These are phyloP conservation scores for Neonectria punicea DNA, from an alignment of 2,329 filamentous ascomycete genomes.

Conservation along the genomic window DNA sequence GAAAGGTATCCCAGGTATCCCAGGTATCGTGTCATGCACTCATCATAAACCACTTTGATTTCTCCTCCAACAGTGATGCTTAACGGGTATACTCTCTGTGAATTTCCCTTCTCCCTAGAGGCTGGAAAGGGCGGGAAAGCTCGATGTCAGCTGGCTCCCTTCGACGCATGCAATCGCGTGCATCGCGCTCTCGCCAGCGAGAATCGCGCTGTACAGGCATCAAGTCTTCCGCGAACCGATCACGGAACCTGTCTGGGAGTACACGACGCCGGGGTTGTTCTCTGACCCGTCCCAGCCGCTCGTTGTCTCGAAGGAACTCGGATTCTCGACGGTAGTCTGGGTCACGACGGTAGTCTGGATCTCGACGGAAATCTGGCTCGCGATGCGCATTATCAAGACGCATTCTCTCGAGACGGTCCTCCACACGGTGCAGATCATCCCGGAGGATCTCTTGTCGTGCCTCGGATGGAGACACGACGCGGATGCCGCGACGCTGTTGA, in stretches of 20 bases:
- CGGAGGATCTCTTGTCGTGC: slow-evolving; percentile 30
- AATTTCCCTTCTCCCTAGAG: slow-evolving; percentile 5
- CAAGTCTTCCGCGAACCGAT: slow-evolving; percentile 1
- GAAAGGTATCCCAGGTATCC: background rate
- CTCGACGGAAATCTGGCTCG: slow-evolving; percentile 7
- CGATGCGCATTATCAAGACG: slow-evolving; percentile 23
- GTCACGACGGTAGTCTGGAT: background rate
- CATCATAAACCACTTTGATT: slow-evolving; percentile 31
- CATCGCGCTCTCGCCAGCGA: slow-evolving; percentile 33
- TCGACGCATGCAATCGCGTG: slow-evolving; percentile 33
- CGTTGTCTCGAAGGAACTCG: slow-evolving; percentile 25
- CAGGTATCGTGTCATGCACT: background rate
- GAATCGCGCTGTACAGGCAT: slow-evolving; percentile 12
- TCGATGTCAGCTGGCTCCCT: slow-evolving; percentile 6
- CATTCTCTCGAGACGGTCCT: slow-evolving; percentile 31
- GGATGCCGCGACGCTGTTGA: slow-evolving; percentile 26
- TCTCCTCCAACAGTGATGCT: background rate
- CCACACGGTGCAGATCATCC: slow-evolving; percentile 13
- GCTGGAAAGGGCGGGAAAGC: slow-evolving; percentile 6
- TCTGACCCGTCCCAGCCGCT: slow-evolving; percentile 28
- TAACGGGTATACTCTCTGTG: slow-evolving; percentile 3
- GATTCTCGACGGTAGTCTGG: slow-evolving; percentile 4
- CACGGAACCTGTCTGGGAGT: slow-evolving; percentile 22
- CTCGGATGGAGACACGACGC: slow-evolving; percentile 30
- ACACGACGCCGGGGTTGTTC: slow-evolving; percentile 27